Percentiles rank a stretch among this genome's conserved stretches.
Conservation (phyloP, 2,329 filamentous ascomycete genomes). For the Pseudopithomyces maydicus region DNA sequence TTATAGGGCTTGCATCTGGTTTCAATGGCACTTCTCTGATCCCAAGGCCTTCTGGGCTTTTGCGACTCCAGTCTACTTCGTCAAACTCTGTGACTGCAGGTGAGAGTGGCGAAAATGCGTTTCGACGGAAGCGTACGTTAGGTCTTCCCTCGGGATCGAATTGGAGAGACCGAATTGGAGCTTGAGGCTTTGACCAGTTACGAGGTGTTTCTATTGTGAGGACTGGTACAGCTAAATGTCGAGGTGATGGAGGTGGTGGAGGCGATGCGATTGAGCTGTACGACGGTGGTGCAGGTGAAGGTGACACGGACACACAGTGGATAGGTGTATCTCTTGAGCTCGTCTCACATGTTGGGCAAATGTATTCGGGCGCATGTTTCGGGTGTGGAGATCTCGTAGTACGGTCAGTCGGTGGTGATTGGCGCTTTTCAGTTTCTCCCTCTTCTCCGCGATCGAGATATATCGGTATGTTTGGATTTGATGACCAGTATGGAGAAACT, state of each 20-base stretch:
- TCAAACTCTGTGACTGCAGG: not conserved
- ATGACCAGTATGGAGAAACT: slow-evolving; percentile 3
- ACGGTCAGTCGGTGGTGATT: not conserved
- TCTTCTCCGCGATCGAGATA: slow-evolving; percentile 8
- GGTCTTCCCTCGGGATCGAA: slow-evolving; percentile 10
- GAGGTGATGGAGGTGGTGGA: not conserved
- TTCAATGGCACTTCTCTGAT: slow-evolving; percentile 9
- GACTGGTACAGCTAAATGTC: slow-evolving; percentile 8
- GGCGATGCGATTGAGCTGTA: slow-evolving; percentile 6
- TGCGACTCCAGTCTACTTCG: slow-evolving; percentile 5
- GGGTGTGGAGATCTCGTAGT: not conserved
- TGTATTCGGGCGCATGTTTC: slow-evolving; percentile 4
- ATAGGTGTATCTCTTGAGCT: slow-evolving; percentile 15
- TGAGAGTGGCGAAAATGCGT: slow-evolving; percentile 14
- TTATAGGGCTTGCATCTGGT: slow-evolving; percentile 11
- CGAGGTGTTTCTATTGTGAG: slow-evolving; percentile 9
- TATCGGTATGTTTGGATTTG: slow-evolving; percentile 14
- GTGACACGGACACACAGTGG: slow-evolving; percentile 11
- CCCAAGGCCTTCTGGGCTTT: slow-evolving; percentile 10
- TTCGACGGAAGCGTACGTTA: slow-evolving; percentile 13
- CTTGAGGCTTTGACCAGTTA: not conserved
- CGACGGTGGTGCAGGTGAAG: slow-evolving; percentile 8
- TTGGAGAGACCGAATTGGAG: slow-evolving; percentile 7
- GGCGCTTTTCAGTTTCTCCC: not conserved
- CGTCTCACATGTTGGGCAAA: slow-evolving; percentile 11